Base-by-base conservation (phyloP, 345 rosid species). In the Microcos paniculata region DNA sequence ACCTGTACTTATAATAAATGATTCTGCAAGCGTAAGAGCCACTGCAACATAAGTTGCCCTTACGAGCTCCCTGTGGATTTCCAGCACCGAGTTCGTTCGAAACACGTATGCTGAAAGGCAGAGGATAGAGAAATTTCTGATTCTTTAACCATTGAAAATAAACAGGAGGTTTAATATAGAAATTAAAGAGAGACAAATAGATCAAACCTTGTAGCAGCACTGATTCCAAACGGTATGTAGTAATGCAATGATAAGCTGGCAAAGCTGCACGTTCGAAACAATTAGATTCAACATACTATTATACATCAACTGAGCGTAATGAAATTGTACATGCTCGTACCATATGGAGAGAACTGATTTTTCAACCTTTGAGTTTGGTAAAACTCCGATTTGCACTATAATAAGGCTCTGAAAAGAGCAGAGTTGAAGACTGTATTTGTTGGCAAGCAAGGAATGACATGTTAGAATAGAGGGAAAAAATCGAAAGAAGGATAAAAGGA, bases 141-240 rank as follows among this genome's bases (percentile, higher is more conserved):
- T 35, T 3, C 40, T 35, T 35, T 35, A 35, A 35, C 40, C 40
- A 35, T 35, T 35, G 40, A 35, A 42, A 42, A 42, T 42, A 42
- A 42, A 42, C 11, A 6, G 1, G 9, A 6, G 8, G 9, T 42
- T 7, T 42, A 5, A 5, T 4, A 59, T 28, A 33, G 6, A 23
- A 8, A 48, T 15, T 35, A 35, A 35, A 35, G 40, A 35, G 40
- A 35, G 3, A 26, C 14, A 28, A n/a, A n/a, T 24, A 2, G 64
- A 59, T 8, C 62, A n/a, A 24, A 78, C 84, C 86, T 80, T 53
- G 43, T 70, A 46, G 82, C 78, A 11, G 84, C 80, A 1, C 76
- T 70, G 30, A 83, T 35, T 21, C 79, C 83, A 68, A 68, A 62
- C 57, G 85, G 85, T 45, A 83, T 77, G 30, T 72, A 78, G 68